Evolutionary conservation across 1,284 basidiomycete species (phyloP).

Genomic region (Marasmius fiardii): DNA sequence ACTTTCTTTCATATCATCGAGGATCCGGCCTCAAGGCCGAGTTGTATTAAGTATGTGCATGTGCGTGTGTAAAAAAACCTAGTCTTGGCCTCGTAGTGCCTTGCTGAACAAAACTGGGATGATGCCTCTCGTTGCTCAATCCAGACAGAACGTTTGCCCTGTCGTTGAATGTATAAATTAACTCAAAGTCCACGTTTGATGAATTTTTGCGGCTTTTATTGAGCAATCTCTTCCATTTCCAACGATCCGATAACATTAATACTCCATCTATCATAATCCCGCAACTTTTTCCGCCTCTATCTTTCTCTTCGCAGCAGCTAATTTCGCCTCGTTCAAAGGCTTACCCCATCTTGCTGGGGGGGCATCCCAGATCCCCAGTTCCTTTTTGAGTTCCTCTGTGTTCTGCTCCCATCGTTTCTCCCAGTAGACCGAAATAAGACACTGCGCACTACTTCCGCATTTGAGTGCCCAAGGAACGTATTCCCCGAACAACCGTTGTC

Average conservation of each 20-base stretch:
- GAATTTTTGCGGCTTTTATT: neutral
- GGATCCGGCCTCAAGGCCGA: too few relatives aligned
- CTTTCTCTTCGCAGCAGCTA: constrained; percentile 31
- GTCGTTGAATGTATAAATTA: neutral
- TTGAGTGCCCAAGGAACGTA: constrained; percentile 90
- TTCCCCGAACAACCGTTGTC: constrained; percentile 63
- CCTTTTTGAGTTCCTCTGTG: constrained; percentile 74
- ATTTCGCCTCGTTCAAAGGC: constrained; percentile 53
- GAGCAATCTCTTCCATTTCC: neutral
- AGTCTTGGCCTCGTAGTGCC: too few relatives aligned
- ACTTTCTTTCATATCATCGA: too few relatives aligned
- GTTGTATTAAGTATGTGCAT: too few relatives aligned
- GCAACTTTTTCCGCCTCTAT: neutral
- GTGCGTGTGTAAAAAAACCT: too few relatives aligned
- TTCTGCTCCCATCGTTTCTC: constrained; percentile 91
- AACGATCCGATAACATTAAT: neutral
- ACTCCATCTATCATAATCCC: neutral
- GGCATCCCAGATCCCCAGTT: constrained; percentile 83
- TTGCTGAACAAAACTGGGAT: too few relatives aligned
- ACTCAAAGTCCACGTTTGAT: neutral
- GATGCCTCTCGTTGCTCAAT: too few relatives aligned
- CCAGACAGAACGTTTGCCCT: neutral
- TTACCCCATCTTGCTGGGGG: constrained; percentile 64
- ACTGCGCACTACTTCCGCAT: constrained; percentile 71
- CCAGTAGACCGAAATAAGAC: constrained; percentile 93